phyloP scores from a whole-genome alignment of 345 rosid species.

The Syzygium aromaticum region DNA sequence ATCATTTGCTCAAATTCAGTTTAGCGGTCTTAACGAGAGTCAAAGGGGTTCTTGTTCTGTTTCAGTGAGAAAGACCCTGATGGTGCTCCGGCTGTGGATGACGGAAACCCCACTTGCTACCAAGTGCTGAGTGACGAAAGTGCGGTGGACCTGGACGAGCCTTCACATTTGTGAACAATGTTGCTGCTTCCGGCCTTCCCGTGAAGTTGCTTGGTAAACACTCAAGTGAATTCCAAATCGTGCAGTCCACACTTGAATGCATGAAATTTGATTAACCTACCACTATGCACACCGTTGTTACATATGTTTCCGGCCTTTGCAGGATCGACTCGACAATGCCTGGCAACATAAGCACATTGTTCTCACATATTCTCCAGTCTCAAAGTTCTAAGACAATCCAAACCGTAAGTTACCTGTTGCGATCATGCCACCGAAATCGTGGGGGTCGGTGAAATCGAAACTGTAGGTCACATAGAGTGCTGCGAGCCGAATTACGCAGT shows the following conservation, averaged over 20 bases:
- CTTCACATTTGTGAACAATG: not conserved
- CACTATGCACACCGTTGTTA: not conserved
- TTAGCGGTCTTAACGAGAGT: not conserved
- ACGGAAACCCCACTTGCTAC: constrained; percentile 4
- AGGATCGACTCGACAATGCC: not conserved
- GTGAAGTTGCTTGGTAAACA: not conserved
- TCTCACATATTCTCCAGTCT: not conserved
- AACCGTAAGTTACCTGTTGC: not conserved
- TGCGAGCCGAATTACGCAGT: not conserved
- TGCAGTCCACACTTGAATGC: not conserved
- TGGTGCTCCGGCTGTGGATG: not conserved
- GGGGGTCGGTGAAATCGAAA: not conserved
- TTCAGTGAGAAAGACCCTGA: constrained; percentile 14
- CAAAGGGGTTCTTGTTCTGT: not conserved
- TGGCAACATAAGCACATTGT: not conserved
- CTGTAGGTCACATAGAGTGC: not conserved
- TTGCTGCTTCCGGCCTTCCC: not conserved
- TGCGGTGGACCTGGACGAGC: not conserved
- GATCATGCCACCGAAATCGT: not conserved
- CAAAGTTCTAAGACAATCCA: not conserved
- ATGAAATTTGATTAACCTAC: not conserved
- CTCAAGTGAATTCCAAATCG: not conserved
- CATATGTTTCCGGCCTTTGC: not conserved
- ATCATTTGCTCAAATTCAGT: not conserved
- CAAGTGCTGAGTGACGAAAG: constrained; percentile 12